Evolutionary conservation across 2,329 filamentous ascomycete genomes (phyloP).

Genomic region (Fusarium sp.): DNA sequence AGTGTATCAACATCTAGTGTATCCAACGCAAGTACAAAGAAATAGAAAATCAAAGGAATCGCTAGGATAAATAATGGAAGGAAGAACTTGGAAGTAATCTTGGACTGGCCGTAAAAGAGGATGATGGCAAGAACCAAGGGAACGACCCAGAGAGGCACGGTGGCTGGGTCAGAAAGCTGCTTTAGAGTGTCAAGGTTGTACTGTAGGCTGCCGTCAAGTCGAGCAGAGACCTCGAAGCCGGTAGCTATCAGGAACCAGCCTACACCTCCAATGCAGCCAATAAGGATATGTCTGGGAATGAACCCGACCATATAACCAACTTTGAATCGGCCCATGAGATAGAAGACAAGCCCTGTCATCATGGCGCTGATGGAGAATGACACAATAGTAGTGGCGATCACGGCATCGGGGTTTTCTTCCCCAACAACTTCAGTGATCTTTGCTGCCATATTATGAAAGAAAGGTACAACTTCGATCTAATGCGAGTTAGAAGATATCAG

Average conservation of each 20-base stretch:
- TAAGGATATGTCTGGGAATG: conserved; percentile 94
- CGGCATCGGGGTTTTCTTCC: conserved; percentile 81
- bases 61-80: conserved; percentile 86
- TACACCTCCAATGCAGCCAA: conserved; percentile 96
- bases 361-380: conserved; percentile 92
- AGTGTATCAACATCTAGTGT: conserved; percentile 74
- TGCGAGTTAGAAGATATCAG: conserved; percentile 13
- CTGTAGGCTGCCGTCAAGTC: conserved; percentile 84
- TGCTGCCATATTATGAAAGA: conserved; percentile 98
- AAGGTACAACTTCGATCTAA: conserved; percentile 95
- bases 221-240: conserved; percentile 91
- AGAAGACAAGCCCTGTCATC: conserved; percentile 91
- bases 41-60: conserved; percentile 82
- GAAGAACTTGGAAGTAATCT: conserved; percentile 84
- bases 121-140: conserved; percentile 81
- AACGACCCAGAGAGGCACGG: conserved; percentile 83
- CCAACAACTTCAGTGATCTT: conserved; percentile 85
- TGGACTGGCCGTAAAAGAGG: conserved; percentile 80
- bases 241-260: conserved; percentile 95
- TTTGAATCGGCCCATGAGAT: conserved; percentile 85
- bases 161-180: conserved; percentile 78
- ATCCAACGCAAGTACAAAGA: conserved; percentile 77
- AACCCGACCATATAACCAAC: conserved; percentile 96
- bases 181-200: conserved; percentile 82
- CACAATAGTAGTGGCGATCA: conserved; percentile 94